Evolutionary conservation across 257 asterid genomes (phyloP), one percentile per base, ranked within the genome.

Genomic region (Jaltomata sinuosa): DNA sequence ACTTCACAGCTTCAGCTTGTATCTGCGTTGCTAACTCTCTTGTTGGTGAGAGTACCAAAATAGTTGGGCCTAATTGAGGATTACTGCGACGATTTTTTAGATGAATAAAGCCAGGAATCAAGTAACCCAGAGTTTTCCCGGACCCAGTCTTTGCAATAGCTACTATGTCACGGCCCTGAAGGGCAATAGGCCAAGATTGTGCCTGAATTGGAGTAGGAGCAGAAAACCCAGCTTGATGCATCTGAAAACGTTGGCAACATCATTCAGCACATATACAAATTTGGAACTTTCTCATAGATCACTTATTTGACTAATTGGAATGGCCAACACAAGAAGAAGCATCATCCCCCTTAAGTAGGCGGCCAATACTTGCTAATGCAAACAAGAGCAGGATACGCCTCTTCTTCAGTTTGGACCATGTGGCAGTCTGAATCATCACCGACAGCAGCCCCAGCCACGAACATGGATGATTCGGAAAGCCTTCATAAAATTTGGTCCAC

Each of bases 11-110:
- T 93, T 97, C 99, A 84, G 88, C 99, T 88, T 94, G 99, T 86
- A 97, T 97, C 90, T 97, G 99, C 84, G 98, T 97, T 9, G 98
- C 99, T 89, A 95, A 89, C 89, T 97, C 99, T 84, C 99, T 91
- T 15, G 99, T 97, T 45, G 99, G 99, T 47, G 99, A 94, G 80
- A 95, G 89, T 50, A 97, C 98, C 95, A 97, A 88, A 88, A 97
- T 97, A 57, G 98, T 94, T 21, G 99, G 99, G 57, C 99, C 99
- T 88, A 95, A 47, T 86, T 84, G 90, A 82, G 98, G 94, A 88
- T 94, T 89, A 86, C 92, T 93, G 32, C 83, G 93, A 71, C 87
- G 74, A 2, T 78, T 53, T 59, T 83, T 77, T 19, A 86, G 84
- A 77, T 82, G 86, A 52, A 86, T 77, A 83, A 86, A 86, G 1